phyloP scores from a whole-genome alignment of 2,329 filamentous ascomycete genomes.

The Aurifilum marmelostoma region DNA sequence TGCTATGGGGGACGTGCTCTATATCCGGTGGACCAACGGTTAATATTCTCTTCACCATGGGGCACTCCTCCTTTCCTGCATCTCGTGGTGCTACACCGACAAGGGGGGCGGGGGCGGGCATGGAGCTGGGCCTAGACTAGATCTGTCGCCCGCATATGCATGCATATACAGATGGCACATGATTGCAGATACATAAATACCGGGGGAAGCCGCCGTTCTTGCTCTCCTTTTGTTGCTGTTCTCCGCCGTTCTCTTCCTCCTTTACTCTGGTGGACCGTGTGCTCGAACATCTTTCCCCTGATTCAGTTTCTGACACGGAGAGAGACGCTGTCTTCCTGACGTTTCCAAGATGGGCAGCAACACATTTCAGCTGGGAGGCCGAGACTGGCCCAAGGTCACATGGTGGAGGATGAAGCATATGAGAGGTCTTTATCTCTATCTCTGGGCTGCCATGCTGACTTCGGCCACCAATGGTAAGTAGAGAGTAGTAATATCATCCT shows the following conservation, averaged over 20 bases:
- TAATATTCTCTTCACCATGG: constrained; percentile 9
- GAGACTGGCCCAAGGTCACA: constrained; percentile 35
- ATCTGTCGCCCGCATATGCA: neutral
- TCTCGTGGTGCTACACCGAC: neutral
- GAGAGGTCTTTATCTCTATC: constrained; percentile 39
- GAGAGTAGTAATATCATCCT: neutral
- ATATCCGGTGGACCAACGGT: neutral
- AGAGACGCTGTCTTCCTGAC: neutral
- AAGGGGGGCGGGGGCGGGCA: neutral
- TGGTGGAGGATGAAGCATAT: constrained; percentile 40
- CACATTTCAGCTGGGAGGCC: constrained; percentile 34
- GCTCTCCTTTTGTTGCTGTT: neutral
- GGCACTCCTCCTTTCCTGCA: neutral
- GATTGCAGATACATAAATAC: neutral
- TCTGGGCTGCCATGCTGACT: constrained; percentile 41
- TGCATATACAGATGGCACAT: constrained; percentile 20
- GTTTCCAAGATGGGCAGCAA: constrained; percentile 31
- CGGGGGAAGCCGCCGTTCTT: neutral
- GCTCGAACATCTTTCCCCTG: too few species aligned
- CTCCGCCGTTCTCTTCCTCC: too few species aligned
- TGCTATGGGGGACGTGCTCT: neutral
- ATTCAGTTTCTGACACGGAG: neutral
- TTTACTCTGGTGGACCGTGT: neutral
- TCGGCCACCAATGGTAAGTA: constrained; percentile 41
- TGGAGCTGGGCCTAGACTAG: neutral